Conservation (phyloP, 169 alveolate genomes). For the Cyclospora cayetanensis region DNA sequence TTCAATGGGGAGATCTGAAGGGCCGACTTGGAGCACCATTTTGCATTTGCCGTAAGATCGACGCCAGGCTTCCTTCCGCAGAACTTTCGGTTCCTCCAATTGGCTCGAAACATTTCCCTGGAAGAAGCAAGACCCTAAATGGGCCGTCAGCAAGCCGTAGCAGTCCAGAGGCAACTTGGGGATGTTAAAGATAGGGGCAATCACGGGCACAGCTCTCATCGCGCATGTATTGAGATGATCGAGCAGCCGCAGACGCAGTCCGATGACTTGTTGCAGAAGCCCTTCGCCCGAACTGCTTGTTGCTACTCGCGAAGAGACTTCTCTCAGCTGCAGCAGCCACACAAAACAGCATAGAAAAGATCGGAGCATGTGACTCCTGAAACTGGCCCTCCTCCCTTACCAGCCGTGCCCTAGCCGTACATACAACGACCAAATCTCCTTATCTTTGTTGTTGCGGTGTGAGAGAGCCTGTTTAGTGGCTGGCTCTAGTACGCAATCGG, state of each 20-base stretch:
- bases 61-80: neutral
- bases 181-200: conserved; percentile 76
- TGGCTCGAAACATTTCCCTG: conserved; percentile 8
- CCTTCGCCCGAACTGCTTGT: neutral
- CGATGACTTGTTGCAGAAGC: conserved; percentile 43
- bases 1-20: conserved; percentile 79
- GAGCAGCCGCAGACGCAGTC: conserved; percentile 60
- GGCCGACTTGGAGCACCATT: conserved; percentile 79
- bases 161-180: conserved; percentile 74
- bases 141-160: conserved; percentile 76
- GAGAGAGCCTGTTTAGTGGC: no score
- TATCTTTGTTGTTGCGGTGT: neutral
- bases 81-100: neutral
- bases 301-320: neutral
- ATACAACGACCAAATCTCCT: neutral
- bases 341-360: neutral
- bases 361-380: no score
- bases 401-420: no score
- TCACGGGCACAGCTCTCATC: conserved; percentile 72
- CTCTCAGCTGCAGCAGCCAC: neutral
- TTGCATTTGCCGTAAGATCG: conserved; percentile 30
- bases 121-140: conserved; percentile 41
- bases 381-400: no score
- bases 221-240: conserved; percentile 72
- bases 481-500: no score